Conservation (phyloP, 2,329 filamentous ascomycete species). For the Penicillium aurantiogriseum region DNA sequence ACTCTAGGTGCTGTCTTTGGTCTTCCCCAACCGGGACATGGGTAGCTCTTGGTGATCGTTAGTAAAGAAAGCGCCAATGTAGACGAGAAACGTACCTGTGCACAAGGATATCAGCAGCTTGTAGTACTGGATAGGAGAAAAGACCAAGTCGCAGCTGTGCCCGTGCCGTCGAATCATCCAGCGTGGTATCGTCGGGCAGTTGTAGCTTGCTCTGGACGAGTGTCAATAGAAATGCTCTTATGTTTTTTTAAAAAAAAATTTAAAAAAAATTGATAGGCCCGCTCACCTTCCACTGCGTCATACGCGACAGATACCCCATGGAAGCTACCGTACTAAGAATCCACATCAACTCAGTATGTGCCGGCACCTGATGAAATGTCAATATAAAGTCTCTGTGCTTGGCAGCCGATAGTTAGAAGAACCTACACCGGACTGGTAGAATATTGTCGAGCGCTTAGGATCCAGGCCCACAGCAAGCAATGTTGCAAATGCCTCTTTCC, state of each 20-base stretch:
- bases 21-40: constrained; percentile 97
- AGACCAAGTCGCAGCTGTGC: constrained; percentile 77
- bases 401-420: not conserved
- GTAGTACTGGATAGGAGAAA: constrained; percentile 93
- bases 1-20: constrained; percentile 90
- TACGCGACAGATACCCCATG: constrained; percentile 91
- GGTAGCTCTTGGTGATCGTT: constrained; percentile 63
- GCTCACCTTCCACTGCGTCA: constrained; percentile 97
- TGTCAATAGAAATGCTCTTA: constrained; percentile 12
- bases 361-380: constrained; percentile 56
- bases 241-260: not conserved
- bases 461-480: constrained; percentile 81
- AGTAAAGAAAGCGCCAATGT: constrained; percentile 9
- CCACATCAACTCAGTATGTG: constrained; percentile 94
- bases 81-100: constrained; percentile 57
- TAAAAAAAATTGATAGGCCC: not conserved
- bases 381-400: not conserved
- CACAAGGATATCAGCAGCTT: constrained; percentile 89
- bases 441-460: constrained; percentile 72
- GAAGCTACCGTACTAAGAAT: constrained; percentile 88
- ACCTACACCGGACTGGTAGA: constrained; percentile 74
- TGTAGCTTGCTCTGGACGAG: constrained; percentile 67
- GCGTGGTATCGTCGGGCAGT: constrained; percentile 57
- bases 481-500: constrained; percentile 73
- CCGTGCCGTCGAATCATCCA: constrained; percentile 58